These are phyloP conservation scores for Sanguinoderma infundibulare DNA, from an alignment of 1,284 basidiomycete genomes.

Conservation along the genomic window DNA sequence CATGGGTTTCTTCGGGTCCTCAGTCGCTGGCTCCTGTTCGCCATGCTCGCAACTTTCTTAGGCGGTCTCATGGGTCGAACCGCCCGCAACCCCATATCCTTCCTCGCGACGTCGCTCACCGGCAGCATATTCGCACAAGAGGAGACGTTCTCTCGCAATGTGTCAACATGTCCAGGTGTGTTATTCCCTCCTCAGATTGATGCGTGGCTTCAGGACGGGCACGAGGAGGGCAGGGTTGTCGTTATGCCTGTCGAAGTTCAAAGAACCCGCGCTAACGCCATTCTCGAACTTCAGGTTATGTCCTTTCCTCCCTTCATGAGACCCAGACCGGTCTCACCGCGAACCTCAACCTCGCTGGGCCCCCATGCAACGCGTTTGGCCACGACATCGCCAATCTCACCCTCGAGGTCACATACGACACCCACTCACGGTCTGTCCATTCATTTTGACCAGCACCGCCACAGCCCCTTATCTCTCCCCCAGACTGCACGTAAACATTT, in stretches of 20 bases:
- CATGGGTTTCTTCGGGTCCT: constrained; percentile 1
- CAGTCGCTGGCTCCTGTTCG: constrained; percentile 10
- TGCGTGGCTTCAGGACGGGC: neutral
- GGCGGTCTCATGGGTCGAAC: constrained; percentile 6
- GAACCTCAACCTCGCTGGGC: constrained; percentile 58
- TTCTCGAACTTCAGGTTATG: constrained; percentile 50
- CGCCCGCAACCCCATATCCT: neutral
- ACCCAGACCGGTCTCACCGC: constrained; percentile 59
- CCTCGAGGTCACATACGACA: constrained; percentile 71
- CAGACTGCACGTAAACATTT: constrained; percentile 80
- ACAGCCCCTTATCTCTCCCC: neutral
- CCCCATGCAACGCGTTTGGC: constrained; percentile 76
- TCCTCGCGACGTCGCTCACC: neutral
- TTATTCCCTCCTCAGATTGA: neutral
- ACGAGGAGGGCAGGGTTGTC: neutral
- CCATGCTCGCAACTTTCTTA: constrained; percentile 19
- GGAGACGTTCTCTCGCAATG: constrained; percentile 15
- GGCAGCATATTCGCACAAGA: neutral
- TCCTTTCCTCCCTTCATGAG: constrained; percentile 48
- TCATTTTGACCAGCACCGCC: neutral
- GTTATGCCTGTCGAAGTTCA: too few species aligned
- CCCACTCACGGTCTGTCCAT: constrained; percentile 50
- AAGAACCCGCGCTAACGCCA: neutral
- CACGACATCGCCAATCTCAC: constrained; percentile 66
- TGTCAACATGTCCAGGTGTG: constrained; percentile 25